A percentile compares a stretch with the other conserved stretches of the same genome.
phyloP scores from a whole-genome alignment of 2,329 filamentous ascomycete genomes.

The Didymosphaeria variabile region DNA sequence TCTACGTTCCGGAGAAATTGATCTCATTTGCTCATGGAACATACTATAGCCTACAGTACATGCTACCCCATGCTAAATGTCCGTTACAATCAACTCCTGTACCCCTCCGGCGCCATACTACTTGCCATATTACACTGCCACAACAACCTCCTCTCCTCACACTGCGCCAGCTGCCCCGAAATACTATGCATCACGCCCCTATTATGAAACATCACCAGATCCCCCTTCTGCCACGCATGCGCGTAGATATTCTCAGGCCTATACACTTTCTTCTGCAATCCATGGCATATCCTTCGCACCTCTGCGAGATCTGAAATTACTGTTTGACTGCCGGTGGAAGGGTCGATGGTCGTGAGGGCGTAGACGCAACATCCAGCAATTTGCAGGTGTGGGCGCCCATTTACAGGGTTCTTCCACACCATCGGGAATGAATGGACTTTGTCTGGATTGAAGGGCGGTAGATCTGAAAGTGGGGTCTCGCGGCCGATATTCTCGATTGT shows the following conservation, averaged over 20 bases:
- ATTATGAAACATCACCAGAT: slow-evolving; percentile 12
- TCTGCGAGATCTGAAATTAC: neutral
- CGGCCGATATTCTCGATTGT: neutral
- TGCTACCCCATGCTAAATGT: too few species aligned
- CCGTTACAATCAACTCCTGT: neutral
- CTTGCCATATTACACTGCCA: slow-evolving; percentile 13
- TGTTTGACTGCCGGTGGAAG: neutral
- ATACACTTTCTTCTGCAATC: slow-evolving; percentile 1
- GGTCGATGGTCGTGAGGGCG: neutral
- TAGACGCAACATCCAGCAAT: slow-evolving; percentile 8
- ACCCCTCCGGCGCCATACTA: neutral
- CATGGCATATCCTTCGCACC: slow-evolving; percentile 1
- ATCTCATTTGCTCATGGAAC: too few species aligned
- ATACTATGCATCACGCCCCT: slow-evolving; percentile 10
- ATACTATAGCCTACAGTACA: too few species aligned
- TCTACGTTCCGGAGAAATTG: too few species aligned
- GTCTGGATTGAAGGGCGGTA: neutral
- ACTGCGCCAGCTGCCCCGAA: slow-evolving; percentile 2
- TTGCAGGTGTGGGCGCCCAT: neutral
- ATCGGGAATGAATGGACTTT: slow-evolving; percentile 10
- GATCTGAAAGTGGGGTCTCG: neutral
- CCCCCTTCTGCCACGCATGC: neutral
- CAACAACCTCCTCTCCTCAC: slow-evolving; percentile 1
- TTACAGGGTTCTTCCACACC: slow-evolving; percentile 9
- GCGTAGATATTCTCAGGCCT: slow-evolving; percentile 2